Evolutionary conservation across 2,329 filamentous ascomycete species (phyloP).

Genomic region (Claviceps sp.): DNA sequence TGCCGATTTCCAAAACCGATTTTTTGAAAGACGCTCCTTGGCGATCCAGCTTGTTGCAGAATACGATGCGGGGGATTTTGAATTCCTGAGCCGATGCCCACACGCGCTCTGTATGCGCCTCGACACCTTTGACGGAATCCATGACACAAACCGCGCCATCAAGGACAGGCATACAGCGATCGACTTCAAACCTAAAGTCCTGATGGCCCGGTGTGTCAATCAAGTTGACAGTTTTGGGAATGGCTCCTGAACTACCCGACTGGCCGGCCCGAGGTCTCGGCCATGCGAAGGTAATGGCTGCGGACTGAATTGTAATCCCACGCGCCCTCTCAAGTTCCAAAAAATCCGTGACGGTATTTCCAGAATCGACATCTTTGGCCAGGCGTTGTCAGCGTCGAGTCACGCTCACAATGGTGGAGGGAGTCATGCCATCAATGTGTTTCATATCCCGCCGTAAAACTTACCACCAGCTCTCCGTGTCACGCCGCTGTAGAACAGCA

Average conservation of each 20-base stretch:
- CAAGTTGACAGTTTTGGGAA: constrained; percentile 63
- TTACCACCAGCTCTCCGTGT: constrained; percentile 68
- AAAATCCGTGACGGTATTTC: constrained; percentile 95
- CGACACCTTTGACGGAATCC: constrained; percentile 84
- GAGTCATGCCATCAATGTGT: not conserved
- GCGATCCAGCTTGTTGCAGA: constrained; percentile 68
- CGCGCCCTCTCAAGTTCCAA: constrained; percentile 81
- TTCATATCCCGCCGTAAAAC: constrained; percentile 10
- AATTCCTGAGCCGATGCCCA: constrained; percentile 85
- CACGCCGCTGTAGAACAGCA: constrained; percentile 92
- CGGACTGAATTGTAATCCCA: constrained; percentile 95
- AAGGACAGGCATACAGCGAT: constrained; percentile 75
- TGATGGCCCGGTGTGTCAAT: constrained; percentile 96
- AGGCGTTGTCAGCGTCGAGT: not conserved
- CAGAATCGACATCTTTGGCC: constrained; percentile 70
- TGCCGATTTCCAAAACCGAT: constrained; percentile 74
- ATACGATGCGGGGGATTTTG: constrained; percentile 66
- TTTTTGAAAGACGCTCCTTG: constrained; percentile 69
- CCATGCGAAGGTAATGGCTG: constrained; percentile 92
- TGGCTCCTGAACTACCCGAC: constrained; percentile 18
- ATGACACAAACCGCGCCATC: constrained; percentile 89
- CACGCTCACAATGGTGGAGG: not conserved
- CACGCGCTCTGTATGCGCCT: constrained; percentile 93
- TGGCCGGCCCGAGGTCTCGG: constrained; percentile 42
- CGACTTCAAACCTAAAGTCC: constrained; percentile 93